Conservation (phyloP, 768 basidiomycete species). For the Boletellus sp. region DNA sequence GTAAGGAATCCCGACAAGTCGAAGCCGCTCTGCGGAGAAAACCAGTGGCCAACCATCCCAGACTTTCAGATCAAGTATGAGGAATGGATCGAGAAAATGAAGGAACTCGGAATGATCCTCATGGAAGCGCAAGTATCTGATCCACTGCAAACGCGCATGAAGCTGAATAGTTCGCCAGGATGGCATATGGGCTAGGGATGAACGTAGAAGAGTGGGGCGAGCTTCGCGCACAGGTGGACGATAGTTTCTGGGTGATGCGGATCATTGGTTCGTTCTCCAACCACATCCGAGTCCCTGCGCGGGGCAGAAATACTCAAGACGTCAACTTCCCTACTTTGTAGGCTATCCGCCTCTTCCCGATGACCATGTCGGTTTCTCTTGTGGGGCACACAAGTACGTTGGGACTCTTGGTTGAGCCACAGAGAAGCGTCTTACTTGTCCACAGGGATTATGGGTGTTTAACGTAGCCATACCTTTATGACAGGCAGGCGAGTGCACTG, state of each 20-base stretch:
- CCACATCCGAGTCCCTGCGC: not conserved
- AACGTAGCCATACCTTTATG: conserved; percentile 48
- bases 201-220: conserved; percentile 63
- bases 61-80: conserved; percentile 64
- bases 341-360: conserved; percentile 86
- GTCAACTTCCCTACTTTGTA: conserved; percentile 23
- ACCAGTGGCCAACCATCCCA: conserved; percentile 73
- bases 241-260: conserved; percentile 90
- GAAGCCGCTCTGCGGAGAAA: conserved; percentile 75
- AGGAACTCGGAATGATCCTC: conserved; percentile 68
- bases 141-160: not conserved
- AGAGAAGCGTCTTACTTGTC: conserved; percentile 4
- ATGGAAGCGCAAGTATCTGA: conserved; percentile 72
- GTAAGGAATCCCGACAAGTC: conserved; percentile 66
- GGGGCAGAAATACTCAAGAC: not conserved
- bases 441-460: conserved; percentile 85
- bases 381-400: conserved; percentile 81
- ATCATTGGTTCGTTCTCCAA: conserved; percentile 54
- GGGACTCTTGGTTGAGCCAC: not conserved
- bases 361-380: conserved; percentile 79
- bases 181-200: conserved; percentile 80
- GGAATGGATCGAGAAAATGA: conserved; percentile 83
- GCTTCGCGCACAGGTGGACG: conserved; percentile 66
- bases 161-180: conserved; percentile 41
- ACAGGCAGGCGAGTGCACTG: conserved; percentile 1